Evolutionary conservation across 768 basidiomycete genomes (phyloP), one percentile per base, ranked within the genome.

Genomic region (Hydnomerulius pinastri): DNA sequence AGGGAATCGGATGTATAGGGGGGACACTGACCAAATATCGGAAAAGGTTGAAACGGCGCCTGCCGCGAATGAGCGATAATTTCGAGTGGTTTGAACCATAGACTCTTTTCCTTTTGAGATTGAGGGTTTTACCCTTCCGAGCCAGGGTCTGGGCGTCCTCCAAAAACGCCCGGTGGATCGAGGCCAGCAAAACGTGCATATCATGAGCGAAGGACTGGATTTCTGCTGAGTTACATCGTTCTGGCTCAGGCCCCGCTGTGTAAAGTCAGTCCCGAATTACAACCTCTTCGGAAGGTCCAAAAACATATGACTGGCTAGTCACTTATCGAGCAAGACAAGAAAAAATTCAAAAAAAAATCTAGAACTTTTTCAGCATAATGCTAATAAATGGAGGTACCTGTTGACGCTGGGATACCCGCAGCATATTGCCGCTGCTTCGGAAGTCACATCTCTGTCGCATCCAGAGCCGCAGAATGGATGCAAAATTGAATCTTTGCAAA

Each of bases 1-100:
- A 53, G 73, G 71, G 23, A 83, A 65, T 2, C 66, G 69, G 48
- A 80, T 61, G 55, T 78, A 81, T 24, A 81, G 64, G 10, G 82
- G 79, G 37, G 65, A 72, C n/a, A n/a, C 40, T 78, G 71, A 28
- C 71, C 67, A 45, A 70, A 72, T 18, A 61, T 59, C 20, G 63
- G 62, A 49, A 74, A 72, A 10, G 64, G 47, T 41, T n/a, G n/a
- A n/a, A 61, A 61, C 2, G 76, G 77, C 21, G 67, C 66, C 18
- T 64, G n/a, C n/a, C n/a, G n/a, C n/a, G n/a, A n/a, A n/a, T n/a
- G n/a, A n/a, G n/a, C n/a, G n/a, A n/a, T n/a, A n/a, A n/a, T n/a
- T n/a, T n/a, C n/a, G n/a, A n/a, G n/a, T n/a, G n/a, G n/a, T n/a
- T n/a, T n/a, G n/a, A n/a, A n/a, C n/a, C n/a, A n/a, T n/a, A n/a